Conservation (phyloP, 2,329 filamentous ascomycete species). For the Massarina eburnea region DNA sequence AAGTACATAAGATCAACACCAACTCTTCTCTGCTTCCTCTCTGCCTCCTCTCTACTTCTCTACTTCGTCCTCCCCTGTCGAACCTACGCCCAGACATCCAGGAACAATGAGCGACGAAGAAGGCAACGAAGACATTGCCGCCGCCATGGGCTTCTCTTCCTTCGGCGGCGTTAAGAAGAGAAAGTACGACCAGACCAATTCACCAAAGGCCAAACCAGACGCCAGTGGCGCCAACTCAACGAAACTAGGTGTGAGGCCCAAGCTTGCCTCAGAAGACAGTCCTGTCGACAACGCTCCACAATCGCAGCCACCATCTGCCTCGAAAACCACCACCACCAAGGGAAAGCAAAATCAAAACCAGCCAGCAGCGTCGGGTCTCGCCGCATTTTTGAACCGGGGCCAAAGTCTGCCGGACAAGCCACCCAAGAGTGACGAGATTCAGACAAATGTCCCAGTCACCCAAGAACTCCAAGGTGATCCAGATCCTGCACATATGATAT, state of each 20-base stretch:
- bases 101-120: constrained; percentile 6
- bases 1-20: too few relatives aligned
- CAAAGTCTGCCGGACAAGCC: constrained; percentile 26
- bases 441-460: not conserved
- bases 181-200: constrained; percentile 63
- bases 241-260: constrained; percentile 42
- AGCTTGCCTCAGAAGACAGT: constrained; percentile 9
- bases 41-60: too few relatives aligned
- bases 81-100: too few relatives aligned
- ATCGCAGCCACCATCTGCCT: not conserved
- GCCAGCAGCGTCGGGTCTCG: constrained; percentile 27
- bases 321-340: constrained; percentile 7
- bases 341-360: constrained; percentile 16
- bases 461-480: constrained; percentile 2
- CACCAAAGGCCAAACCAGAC: constrained; percentile 44
- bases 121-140: constrained; percentile 60
- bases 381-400: constrained; percentile 33
- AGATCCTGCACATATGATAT: constrained; percentile 18
- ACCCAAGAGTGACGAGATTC: constrained; percentile 2
- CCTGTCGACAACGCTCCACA: not conserved
- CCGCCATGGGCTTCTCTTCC: constrained; percentile 71
- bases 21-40: too few relatives aligned
- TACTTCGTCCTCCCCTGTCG: too few relatives aligned
- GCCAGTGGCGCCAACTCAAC: constrained; percentile 38
- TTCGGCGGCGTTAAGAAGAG: constrained; percentile 72